phyloP scores from a whole-genome alignment of 345 rosid species.

The Clarkia xantiana region DNA sequence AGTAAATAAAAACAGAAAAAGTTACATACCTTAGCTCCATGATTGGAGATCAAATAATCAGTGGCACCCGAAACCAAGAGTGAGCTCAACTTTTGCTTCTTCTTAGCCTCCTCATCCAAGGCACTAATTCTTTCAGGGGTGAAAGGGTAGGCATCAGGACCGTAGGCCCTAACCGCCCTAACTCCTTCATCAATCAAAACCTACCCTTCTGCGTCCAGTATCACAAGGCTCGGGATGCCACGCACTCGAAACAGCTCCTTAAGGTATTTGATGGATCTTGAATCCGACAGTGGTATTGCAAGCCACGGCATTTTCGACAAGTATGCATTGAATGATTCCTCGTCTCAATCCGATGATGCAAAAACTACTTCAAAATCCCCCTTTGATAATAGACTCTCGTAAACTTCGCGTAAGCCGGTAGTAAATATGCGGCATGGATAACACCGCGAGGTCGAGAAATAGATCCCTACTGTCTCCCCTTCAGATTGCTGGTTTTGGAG shows the following conservation, averaged over 20 bases:
- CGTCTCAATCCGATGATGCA: constrained; percentile 21
- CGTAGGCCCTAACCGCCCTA: constrained; percentile 11
- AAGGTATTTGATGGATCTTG: constrained; percentile 6
- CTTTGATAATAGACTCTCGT: constrained; percentile 3
- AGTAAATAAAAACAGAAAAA: no score
- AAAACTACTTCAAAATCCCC: constrained; percentile 19
- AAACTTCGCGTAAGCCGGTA: constrained; percentile 1
- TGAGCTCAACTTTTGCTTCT: constrained; percentile 18
- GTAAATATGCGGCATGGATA: constrained; percentile 5
- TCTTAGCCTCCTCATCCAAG: constrained; percentile 14
- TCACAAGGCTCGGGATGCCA: constrained; percentile 15
- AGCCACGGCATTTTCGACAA: constrained; percentile 32
- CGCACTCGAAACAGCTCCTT: constrained; percentile 19
- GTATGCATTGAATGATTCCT: constrained; percentile 15
- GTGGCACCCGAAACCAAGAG: constrained; percentile 13
- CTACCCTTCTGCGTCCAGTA: constrained; percentile 12
- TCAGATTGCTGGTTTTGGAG: neutral
- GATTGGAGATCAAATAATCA: constrained; percentile 17
- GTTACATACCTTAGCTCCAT: constrained; percentile 15
- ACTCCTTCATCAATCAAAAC: constrained; percentile 10
- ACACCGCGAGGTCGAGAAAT: constrained; percentile 2
- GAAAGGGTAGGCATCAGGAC: constrained; percentile 21
- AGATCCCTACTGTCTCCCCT: constrained; percentile 3
- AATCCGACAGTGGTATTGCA: constrained; percentile 23
- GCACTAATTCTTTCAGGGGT: constrained; percentile 8